phyloP scores from a whole-genome alignment of 2,329 filamentous ascomycete genomes.

The Thielaviopsis ethacetica region DNA sequence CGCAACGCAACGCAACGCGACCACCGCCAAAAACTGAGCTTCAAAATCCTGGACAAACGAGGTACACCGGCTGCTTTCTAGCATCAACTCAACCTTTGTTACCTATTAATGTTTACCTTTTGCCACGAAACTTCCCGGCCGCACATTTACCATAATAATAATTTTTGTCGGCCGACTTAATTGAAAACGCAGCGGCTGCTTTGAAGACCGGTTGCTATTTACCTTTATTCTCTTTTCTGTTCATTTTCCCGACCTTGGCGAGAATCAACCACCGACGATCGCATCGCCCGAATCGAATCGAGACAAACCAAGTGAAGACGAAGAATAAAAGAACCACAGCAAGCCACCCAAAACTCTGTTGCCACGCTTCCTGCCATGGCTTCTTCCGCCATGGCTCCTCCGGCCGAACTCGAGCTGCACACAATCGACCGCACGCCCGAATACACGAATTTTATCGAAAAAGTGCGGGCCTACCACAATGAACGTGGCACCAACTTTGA shows the following conservation, averaged over 20 bases:
- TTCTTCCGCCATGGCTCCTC: constrained; percentile 19
- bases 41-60: neutral
- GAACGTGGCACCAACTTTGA: constrained; percentile 68
- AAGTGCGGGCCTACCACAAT: constrained; percentile 57
- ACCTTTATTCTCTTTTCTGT: neutral
- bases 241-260: neutral
- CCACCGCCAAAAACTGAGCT: neutral
- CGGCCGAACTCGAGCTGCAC: constrained; percentile 24
- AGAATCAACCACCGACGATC: neutral
- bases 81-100: neutral
- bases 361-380: neutral
- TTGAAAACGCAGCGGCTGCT: neutral
- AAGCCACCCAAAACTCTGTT: neutral
- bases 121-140: neutral
- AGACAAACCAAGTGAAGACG: neutral
- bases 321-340: too few species aligned
- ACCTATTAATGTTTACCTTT: neutral
- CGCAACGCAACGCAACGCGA: neutral
- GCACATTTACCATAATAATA: neutral
- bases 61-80: neutral
- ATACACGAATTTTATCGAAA: constrained; percentile 63
- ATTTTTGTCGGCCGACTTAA: neutral
- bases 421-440: constrained; percentile 47
- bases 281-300: neutral
- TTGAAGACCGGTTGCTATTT: neutral